Conservation (phyloP, 1,284 basidiomycete species). For the Tausonia pullulans region DNA sequence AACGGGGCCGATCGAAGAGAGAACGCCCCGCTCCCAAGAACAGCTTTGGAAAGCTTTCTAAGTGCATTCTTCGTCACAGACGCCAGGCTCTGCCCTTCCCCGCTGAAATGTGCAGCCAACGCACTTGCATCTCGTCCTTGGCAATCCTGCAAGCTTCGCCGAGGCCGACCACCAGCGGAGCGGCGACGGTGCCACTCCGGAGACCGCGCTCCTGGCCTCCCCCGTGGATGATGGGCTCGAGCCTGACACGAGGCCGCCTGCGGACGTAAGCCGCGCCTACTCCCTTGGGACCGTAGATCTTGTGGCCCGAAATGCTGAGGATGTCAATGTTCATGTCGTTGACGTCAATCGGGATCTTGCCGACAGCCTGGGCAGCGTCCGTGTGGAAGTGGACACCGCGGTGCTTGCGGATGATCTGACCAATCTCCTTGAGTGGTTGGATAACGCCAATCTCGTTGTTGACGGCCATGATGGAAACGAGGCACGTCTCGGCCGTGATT, state of each 20-base stretch:
- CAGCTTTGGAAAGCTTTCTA: too few relatives aligned
- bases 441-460: slow-evolving; percentile 99
- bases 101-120: slow-evolving; percentile 32
- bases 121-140: slow-evolving; percentile 79
- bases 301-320: slow-evolving; percentile 94
- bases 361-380: slow-evolving; percentile 91
- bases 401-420: slow-evolving; percentile 65
- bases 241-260: slow-evolving; percentile 77
- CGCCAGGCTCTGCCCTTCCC: too few relatives aligned
- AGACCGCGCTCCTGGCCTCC: slow-evolving; percentile 97
- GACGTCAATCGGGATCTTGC: slow-evolving; percentile 84
- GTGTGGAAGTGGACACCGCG: slow-evolving; percentile 92
- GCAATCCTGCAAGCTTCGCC: slow-evolving; percentile 93
- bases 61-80: slow-evolving; percentile 24
- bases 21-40: too few relatives aligned
- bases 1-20: background rate
- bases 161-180: slow-evolving; percentile 81
- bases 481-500: slow-evolving; percentile 71
- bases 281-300: slow-evolving; percentile 97
- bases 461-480: slow-evolving; percentile 95
- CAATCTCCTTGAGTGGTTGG: slow-evolving; percentile 93
- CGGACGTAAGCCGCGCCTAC: slow-evolving; percentile 91
- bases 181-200: slow-evolving; percentile 83
- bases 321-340: slow-evolving; percentile 93
- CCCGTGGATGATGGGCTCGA: slow-evolving; percentile 91